A percentile compares a stretch with the other conserved stretches of the same genome.
Evolutionary conservation across 345 rosid species (phyloP).

Genomic region (Eucalyptus melliodora): DNA sequence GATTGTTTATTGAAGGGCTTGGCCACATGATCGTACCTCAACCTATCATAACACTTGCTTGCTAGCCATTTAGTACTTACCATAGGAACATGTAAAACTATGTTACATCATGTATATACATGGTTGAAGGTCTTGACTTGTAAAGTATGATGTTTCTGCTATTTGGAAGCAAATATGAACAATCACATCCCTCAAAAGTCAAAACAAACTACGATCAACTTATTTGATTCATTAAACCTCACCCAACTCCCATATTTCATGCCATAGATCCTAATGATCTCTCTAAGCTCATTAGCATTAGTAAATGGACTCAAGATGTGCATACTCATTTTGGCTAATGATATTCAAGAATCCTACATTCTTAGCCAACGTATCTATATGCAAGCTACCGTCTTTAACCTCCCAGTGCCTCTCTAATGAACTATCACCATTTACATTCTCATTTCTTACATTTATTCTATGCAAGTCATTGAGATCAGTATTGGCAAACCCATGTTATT

Average conservation of each 20-base stretch:
- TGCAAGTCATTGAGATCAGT: no score
- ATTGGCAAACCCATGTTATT: background rate
- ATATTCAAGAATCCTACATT: background rate
- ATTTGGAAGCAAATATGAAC: no score
- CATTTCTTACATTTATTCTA: background rate
- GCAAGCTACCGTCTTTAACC: background rate
- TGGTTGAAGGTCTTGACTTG: no score
- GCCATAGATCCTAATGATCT: background rate
- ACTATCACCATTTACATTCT: background rate
- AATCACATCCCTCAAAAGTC: background rate
- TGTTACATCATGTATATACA: no score
- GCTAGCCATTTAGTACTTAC: background rate
- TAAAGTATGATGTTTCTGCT: accelerated
- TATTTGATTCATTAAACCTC: background rate
- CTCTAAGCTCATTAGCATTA: background rate
- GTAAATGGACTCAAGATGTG: background rate
- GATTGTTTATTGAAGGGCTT: background rate
- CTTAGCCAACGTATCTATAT: no score
- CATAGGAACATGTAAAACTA: no score
- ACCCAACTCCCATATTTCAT: background rate
- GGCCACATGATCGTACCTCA: background rate
- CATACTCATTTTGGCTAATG: background rate
- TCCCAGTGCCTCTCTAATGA: background rate
- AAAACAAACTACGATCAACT: background rate
- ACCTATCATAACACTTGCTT: background rate